Evolutionary conservation across 495 filamentous ascomycete species (phyloP).

Genomic region (Recurvomyces mirabilis): DNA sequence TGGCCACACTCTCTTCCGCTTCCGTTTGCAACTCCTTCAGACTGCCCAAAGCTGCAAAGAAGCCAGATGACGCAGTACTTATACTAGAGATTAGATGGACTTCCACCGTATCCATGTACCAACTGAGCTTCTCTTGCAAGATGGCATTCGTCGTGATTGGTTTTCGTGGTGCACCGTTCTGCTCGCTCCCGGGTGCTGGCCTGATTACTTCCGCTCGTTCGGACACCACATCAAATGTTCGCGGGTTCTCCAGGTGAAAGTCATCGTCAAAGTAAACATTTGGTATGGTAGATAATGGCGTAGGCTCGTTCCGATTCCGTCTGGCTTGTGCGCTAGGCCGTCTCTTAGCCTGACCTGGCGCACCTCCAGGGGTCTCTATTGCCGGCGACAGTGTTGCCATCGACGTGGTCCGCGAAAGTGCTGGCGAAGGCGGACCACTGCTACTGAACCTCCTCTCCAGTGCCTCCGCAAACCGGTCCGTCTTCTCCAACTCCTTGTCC

Average conservation of each 20-base stretch:
- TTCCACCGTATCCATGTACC: conserved; percentile 99
- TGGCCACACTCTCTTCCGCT: conserved; percentile 78
- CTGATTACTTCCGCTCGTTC: conserved; percentile 87
- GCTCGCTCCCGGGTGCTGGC: conserved; percentile 35
- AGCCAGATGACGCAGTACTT: conserved; percentile 85
- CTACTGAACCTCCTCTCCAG: conserved; percentile 29
- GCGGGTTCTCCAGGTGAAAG: conserved; percentile 91
- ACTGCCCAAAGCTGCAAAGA: conserved; percentile 90
- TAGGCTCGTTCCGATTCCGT: conserved; percentile 50
- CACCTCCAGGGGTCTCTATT: conserved; percentile 2
- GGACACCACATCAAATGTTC: conserved; percentile 93
- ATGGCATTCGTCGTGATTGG: conserved; percentile 94
- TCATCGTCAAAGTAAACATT: conserved; percentile 88
- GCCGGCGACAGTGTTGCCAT: conserved; percentile 39
- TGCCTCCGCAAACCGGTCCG: conserved; percentile 41
- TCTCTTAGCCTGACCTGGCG: conserved; percentile 23
- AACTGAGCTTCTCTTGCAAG: conserved; percentile 96
- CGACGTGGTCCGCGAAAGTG: conserved; percentile 21
- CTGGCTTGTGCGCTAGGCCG: conserved; percentile 44
- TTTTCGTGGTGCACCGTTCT: conserved; percentile 68
- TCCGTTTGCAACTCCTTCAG: conserved; percentile 83
- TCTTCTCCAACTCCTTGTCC: conserved; percentile 36
- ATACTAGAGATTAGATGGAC: conserved; percentile 95
- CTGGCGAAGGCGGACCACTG: conserved; percentile 12
- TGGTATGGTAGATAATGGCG: conserved; percentile 86